Base-by-base conservation (phyloP, 768 basidiomycete genomes). In the Sarcodon aspratus region DNA sequence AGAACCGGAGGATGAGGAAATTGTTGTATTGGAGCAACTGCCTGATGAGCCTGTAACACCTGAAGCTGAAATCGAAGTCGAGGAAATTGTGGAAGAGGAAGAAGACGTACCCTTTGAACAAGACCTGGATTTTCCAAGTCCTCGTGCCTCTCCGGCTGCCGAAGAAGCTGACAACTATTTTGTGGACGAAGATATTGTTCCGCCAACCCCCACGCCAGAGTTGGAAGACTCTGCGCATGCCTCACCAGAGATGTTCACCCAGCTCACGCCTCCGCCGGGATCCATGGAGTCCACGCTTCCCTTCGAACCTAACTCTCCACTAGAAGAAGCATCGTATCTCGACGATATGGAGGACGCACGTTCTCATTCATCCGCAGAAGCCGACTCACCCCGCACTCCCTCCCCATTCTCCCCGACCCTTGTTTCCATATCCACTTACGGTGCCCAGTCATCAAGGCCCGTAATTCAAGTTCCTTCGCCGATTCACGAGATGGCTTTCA, bases 361-460 rank as follows among this genome's bases (percentile, higher is more conserved):
- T 9, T 42, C 40, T 9, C 27, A 15, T 13, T 15, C 15, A 9
- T 42, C 40, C 9, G 17, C 15, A 8, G 27, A 42, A 15, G 13
- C 15, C 40, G 27, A 42, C 27, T 42, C 27, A 15, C 40, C 40
- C 27, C 40, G 40, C 13, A 42, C 40, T 13, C 40, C 40, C 27
- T 42, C 40, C 9, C 40, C 40, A 5, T 61, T 66, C 3, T 38
- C 57, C 47, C 15, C 5, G 17, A 42, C 13, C 40, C 15, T 42
- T 27, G 40, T 17, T n/a, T 17, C 40, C 5, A 27, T 27, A 17
- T 27, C 27, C 40, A 15, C 27, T 27, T 42, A 42, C 40, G 17
- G 40, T 42, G 40, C 17, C 40, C 40, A 15, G 15, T 15, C 15
- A 17, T 27, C 15, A 42, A 15, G 17, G 8, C 15, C 27, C 9